phyloP scores from a whole-genome alignment of 2,329 filamentous ascomycete genomes.

The Trichoderma sp. region DNA sequence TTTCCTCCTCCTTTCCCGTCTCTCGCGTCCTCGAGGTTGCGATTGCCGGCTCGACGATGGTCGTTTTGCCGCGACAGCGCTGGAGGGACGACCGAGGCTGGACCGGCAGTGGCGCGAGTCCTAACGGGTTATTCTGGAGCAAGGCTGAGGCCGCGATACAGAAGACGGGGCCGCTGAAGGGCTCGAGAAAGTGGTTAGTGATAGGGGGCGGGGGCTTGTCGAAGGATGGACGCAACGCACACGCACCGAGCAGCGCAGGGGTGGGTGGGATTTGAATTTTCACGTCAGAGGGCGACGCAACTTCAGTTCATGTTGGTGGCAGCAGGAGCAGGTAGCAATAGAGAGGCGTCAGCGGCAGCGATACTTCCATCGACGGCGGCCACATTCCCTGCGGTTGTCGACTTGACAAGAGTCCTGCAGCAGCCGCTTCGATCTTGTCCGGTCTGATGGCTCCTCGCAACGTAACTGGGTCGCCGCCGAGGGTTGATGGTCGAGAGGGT shows the following conservation, averaged over 20 bases:
- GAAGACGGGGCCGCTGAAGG: slow-evolving; percentile 27
- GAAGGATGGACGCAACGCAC: slow-evolving; percentile 20
- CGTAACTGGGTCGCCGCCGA: not conserved
- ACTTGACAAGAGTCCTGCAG: not conserved
- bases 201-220: slow-evolving; percentile 24
- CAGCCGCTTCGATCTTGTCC: not conserved
- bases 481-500: not conserved
- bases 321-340: too few relatives aligned
- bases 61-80: not conserved
- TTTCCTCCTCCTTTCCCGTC: not conserved
- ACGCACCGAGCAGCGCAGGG: slow-evolving; percentile 11
- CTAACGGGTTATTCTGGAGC: not conserved
- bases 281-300: too few relatives aligned
- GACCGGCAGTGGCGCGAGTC: slow-evolving; percentile 4
- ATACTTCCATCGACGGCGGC: not conserved
- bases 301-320: not conserved
- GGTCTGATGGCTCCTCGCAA: too few relatives aligned
- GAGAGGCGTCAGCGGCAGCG: too few relatives aligned
- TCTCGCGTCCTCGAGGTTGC: not conserved
- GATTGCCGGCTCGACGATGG: not conserved
- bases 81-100: not conserved
- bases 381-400: not conserved
- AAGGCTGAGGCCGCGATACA: slow-evolving; percentile 26
- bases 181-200: slow-evolving; percentile 21
- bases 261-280: slow-evolving; percentile 4